Conservation (phyloP, 305 asterid genomes). For the Solanum hybrid region DNA sequence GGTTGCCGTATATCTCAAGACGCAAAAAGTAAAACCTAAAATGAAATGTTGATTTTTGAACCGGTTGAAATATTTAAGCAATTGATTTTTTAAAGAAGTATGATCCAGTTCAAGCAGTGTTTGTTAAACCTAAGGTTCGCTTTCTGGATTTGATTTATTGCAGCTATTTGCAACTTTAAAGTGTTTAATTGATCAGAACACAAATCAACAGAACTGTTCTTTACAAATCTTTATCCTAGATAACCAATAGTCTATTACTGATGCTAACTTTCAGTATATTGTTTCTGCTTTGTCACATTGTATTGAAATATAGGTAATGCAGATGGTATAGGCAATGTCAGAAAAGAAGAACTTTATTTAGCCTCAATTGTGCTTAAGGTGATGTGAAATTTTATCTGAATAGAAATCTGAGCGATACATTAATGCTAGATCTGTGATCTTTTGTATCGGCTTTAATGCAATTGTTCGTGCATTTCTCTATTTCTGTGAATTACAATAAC, state of each 20-base stretch:
- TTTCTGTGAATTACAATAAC: background rate
- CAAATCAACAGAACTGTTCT: background rate
- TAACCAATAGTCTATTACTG: background rate
- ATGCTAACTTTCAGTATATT: background rate
- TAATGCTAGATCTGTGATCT: background rate
- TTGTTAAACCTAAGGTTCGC: background rate
- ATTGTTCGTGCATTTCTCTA: background rate
- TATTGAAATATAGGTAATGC: slow-evolving; percentile 42
- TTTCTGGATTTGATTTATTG: background rate
- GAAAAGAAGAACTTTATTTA: slow-evolving; percentile 62
- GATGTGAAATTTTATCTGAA: slow-evolving; percentile 4
- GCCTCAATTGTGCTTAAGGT: slow-evolving; percentile 74
- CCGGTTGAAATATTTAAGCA: background rate
- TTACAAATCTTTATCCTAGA: background rate
- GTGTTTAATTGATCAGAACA: background rate
- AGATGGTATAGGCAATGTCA: slow-evolving; percentile 54
- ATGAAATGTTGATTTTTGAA: background rate
- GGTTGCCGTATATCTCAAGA: background rate
- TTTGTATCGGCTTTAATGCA: background rate
- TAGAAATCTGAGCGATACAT: background rate
- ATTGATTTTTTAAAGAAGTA: background rate
- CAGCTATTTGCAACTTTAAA: background rate
- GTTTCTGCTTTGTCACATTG: background rate
- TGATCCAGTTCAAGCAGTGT: background rate
- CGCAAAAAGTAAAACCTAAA: background rate